Percentiles rank a stretch among this genome's conserved stretches.
These are phyloP conservation scores for Acer yangbiense DNA, from an alignment of 345 rosid genomes.

Conservation along the genomic window DNA sequence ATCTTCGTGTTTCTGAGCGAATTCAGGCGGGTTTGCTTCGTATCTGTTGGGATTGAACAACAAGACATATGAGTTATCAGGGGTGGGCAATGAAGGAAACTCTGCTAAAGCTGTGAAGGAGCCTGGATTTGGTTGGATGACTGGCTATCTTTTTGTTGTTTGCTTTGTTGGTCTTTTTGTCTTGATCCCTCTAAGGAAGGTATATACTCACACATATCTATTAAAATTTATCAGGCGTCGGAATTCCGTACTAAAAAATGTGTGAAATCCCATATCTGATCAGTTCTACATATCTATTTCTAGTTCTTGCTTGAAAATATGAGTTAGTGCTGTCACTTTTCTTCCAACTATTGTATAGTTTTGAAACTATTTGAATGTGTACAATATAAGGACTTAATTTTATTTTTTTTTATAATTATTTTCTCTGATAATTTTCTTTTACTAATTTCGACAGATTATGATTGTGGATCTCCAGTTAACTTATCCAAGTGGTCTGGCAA, in stretches of 20 bases:
- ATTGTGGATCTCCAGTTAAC: constrained; percentile 81
- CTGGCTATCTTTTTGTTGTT: constrained; percentile 70
- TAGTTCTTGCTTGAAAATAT: not conserved
- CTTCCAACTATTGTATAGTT: not conserved
- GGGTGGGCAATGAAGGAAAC: constrained; percentile 72
- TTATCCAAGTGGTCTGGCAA: constrained; percentile 91
- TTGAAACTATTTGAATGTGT: too few species aligned
- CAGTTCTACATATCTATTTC: not conserved
- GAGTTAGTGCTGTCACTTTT: not conserved
- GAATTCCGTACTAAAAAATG: too few species aligned
- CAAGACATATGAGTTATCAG: constrained; percentile 80
- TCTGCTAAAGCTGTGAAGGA: constrained; percentile 62
- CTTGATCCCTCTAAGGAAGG: constrained; percentile 91
- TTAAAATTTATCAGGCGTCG: too few species aligned
- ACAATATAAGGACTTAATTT: too few species aligned
- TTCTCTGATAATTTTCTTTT: not conserved
- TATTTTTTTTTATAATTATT: too few species aligned
- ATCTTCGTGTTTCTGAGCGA: constrained; percentile 10
- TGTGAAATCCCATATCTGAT: too few species aligned
- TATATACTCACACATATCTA: not conserved
- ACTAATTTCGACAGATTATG: constrained; percentile 48
- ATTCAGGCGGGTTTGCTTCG: constrained; percentile 93
- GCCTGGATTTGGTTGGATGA: constrained; percentile 97
- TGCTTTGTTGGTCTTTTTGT: constrained; percentile 96
- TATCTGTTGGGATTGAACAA: constrained; percentile 83